Evolutionary conservation across 1,284 basidiomycete genomes (phyloP).

Genomic region (Phenoliferia sp.): DNA sequence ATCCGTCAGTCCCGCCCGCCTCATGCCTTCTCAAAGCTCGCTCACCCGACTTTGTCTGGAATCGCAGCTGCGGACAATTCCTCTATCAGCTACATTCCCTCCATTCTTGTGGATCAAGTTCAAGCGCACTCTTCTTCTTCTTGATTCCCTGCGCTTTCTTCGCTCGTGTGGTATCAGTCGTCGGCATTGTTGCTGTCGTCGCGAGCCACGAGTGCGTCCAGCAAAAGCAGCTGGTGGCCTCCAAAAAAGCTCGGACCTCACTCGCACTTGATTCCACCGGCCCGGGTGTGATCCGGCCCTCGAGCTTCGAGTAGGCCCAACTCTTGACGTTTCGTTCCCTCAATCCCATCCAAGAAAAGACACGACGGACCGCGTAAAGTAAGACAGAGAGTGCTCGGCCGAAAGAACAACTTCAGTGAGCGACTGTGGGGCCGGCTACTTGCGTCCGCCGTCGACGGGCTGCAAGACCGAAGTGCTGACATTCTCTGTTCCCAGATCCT

Average conservation of each 20-base stretch:
- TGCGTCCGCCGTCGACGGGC: too few relatives aligned
- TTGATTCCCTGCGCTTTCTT: background rate
- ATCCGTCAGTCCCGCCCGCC: background rate
- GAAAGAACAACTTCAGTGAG: too few relatives aligned
- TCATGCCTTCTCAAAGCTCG: background rate
- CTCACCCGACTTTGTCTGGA: background rate
- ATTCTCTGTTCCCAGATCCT: background rate
- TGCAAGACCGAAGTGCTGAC: too few relatives aligned
- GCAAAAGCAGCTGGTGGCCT: background rate
- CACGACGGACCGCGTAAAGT: too few relatives aligned
- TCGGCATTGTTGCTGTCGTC: background rate
- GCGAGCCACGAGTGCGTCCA: background rate
- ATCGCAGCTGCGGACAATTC: background rate
- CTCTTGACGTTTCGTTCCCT: too few relatives aligned
- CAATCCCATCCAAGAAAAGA: too few relatives aligned
- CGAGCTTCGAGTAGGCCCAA: too few relatives aligned
- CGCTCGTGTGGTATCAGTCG: background rate
- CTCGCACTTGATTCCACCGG: too few relatives aligned
- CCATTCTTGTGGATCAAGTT: background rate
- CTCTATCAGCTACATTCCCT: background rate
- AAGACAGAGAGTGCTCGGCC: too few relatives aligned
- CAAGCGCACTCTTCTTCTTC: background rate
- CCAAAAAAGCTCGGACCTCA: background rate
- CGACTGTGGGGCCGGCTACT: too few relatives aligned
- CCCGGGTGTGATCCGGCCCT: too few relatives aligned